Evolutionary conservation across 2,329 filamentous ascomycete genomes (phyloP), one percentile per base, ranked within the genome.

Genomic region (Parasarocladium wereldwijsianum): DNA sequence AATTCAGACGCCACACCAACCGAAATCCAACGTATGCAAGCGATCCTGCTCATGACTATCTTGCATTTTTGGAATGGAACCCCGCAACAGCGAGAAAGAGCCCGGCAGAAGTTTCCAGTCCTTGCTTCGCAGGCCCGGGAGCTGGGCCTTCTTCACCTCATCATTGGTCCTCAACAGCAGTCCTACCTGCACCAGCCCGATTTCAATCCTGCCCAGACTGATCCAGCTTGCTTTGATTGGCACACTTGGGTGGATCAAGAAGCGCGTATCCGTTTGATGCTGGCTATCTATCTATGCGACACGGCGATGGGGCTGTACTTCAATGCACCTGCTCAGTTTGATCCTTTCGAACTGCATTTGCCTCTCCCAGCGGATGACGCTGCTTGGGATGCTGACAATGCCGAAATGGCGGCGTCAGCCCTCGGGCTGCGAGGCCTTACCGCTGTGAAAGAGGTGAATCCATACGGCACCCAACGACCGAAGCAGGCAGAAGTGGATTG

Each of bases 361-460:
- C 75, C 76, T n/a, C 54, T 85, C 5, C 78, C 79, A 7, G 66
- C 69, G 10, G 77, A 84, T 40, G 79, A 84, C 48, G 74, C 73
- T 11, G 70, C 73, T 3, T 84, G 78, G 77, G 77, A 83, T 40
- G 77, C 78, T 4, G 57, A 54, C 18, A 65, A 60, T 22, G 50
- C 58, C 5, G 49, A 62, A 11, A 66, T 72, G 21, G 84, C 77
- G 45, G 72, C 71, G 14, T 61, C 69, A 37, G 71, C 75, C 6
- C 54, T 84, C 4, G 76, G 76, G 4, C 49, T 84, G 2, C 58
- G 66, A 33, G 76, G 77, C 4, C 47, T 61, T 2, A 56, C 62
- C 9, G 58, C 62, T 13, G 71, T 75, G 24, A 55, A 47, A n/a
- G 53, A 53, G 15, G 57, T 47, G 33, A 83, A 83, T 40, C 51